Base-by-base conservation (phyloP, 1,284 basidiomycete species). In the Sanghuangporus baumii region DNA sequence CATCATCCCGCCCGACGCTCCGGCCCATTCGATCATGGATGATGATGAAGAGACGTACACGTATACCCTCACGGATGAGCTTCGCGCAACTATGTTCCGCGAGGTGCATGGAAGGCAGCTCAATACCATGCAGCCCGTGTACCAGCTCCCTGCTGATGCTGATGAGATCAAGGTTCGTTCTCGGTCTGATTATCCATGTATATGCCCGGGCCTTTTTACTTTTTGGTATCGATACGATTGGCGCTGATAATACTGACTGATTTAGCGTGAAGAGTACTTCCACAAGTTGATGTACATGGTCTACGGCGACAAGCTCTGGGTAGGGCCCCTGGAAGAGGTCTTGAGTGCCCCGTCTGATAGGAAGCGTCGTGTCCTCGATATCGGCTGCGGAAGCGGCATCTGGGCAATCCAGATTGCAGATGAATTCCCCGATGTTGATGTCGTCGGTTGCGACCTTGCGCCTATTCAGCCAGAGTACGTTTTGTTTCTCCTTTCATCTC, bases 371-470 rank as follows among this genome's bases (percentile, higher is more conserved):
- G 79, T 88, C 48, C 80, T 88, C 46, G 86, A 88, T 73, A 74
- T 88, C 63, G 86, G 86, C n/a, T 87, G 86, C 2, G 86, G 86
- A 14, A 79, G 78, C 11, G 86, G 87, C 8, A 71, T 74, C 40
- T 88, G 86, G 85, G 83, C 84, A 31, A 81, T 86, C 63, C 81
- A 84, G 71, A 82, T 88, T 73, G 86, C 87, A 48, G 84, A 87
- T 68, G 85, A 87, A 71, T 88, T 88, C 70, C 83, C 82, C 50
- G 76, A 81, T 61, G 85, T 79, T 59, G 81, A 86, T 66, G 83
- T 89, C 62, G 79, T 84, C 68, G 87, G 86, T 23, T 78, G 87
- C 65, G 87, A 89, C 75, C 76, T 88, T 38, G 86, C 84, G 12
- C 87, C 87, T 60, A 81, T 88, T 52, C 87, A 88, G 70, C 83